Conservation (phyloP, 2,329 filamentous ascomycete species). For the Pyricularia pennisetigena region DNA sequence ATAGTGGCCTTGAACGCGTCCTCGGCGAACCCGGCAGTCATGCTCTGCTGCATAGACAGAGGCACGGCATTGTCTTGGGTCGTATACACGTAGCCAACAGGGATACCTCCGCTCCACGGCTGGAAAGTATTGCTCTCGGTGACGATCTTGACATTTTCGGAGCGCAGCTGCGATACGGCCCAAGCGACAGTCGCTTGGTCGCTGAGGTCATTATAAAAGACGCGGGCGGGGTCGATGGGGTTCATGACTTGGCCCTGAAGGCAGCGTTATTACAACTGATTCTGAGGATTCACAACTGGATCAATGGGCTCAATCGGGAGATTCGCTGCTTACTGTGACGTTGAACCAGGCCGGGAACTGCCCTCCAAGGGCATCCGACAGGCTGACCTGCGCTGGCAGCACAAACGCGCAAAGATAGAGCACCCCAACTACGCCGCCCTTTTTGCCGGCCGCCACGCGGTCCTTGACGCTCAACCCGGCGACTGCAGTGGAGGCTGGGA, state of each 20-base stretch:
- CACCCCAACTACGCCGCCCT: slow-evolving; percentile 7
- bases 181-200: slow-evolving; percentile 2
- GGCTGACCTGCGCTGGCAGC: slow-evolving; percentile 4
- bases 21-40: slow-evolving; percentile 6
- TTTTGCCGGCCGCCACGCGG: slow-evolving; percentile 2
- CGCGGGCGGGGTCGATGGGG: slow-evolving; percentile 1
- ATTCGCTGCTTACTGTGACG: slow-evolving; percentile 1
- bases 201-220: slow-evolving; percentile 8
- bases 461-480: slow-evolving; percentile 5
- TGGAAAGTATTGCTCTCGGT: slow-evolving; percentile 6
- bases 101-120: slow-evolving; percentile 7
- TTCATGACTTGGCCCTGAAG: slow-evolving; percentile 7
- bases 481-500: slow-evolving; percentile 6
- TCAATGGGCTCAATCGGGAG: too few species aligned
- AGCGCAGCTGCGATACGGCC: slow-evolving; percentile 5
- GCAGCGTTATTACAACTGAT: background rate
- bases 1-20: slow-evolving; percentile 12
- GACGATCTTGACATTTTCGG: background rate
- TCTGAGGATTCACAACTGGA: background rate
- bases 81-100: slow-evolving; percentile 6
- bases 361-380: slow-evolving; percentile 6
- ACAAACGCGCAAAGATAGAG: slow-evolving; percentile 8
- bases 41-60: slow-evolving; percentile 2
- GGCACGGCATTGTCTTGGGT: slow-evolving; percentile 8
- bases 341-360: slow-evolving; percentile 7